phyloP scores from a whole-genome alignment of 345 rosid genomes.

The Citrus glauca region DNA sequence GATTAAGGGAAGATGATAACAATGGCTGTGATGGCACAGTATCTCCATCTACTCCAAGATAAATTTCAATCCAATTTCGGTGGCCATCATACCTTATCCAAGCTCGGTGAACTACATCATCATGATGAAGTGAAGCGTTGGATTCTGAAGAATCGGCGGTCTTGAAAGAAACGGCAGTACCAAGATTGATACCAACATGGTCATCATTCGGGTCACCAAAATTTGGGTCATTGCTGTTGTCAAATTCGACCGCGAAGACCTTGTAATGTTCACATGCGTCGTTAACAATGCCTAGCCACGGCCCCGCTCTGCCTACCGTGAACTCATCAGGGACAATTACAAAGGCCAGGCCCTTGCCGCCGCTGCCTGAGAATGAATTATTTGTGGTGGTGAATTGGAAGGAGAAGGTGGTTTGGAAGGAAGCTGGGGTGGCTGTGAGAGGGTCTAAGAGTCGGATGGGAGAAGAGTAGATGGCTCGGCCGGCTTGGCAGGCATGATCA shows the following conservation, averaged over 20 bases:
- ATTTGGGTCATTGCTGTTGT: constrained; percentile 2
- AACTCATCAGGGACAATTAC: constrained; percentile 21
- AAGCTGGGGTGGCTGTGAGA: constrained; percentile 10
- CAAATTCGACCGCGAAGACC: constrained; percentile 16
- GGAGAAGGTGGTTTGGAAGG: constrained; percentile 25
- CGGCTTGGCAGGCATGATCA: constrained; percentile 9
- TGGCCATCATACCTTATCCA: constrained; percentile 19
- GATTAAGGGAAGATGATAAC: constrained; percentile 8
- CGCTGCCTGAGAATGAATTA: neutral
- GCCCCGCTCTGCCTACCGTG: constrained; percentile 21
- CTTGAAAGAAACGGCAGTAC: constrained; percentile 15
- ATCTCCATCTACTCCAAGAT: constrained; percentile 2
- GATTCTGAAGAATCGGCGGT: constrained; percentile 7
- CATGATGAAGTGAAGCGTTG: constrained; percentile 10
- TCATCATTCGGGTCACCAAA: constrained; percentile 16
- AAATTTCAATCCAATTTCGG: constrained; percentile 19
- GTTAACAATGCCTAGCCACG: constrained; percentile 19
- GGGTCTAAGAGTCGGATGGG: constrained; percentile 19
- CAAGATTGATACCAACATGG: constrained; percentile 16
- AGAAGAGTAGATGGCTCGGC: constrained; percentile 17
- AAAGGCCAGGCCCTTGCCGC: constrained; percentile 11
- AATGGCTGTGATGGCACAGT: constrained; percentile 8
- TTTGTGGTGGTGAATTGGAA: constrained; percentile 13
- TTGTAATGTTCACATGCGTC: constrained; percentile 15
- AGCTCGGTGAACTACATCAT: constrained; percentile 13